phyloP scores from a whole-genome alignment of 2,329 filamentous ascomycete genomes.

The Hirsutella minnesotensis region DNA sequence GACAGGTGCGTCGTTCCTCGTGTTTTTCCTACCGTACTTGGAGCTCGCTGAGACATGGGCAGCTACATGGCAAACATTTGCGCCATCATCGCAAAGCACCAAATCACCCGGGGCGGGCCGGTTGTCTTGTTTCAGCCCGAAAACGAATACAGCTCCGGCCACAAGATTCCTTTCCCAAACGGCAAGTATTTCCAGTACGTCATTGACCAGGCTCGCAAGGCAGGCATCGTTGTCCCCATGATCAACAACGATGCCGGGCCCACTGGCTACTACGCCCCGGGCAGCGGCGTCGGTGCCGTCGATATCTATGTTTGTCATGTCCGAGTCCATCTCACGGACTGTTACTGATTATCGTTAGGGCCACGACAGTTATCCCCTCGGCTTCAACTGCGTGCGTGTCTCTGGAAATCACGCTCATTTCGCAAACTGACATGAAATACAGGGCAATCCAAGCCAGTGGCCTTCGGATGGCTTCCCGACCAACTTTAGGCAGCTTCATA shows the following conservation, averaged over 20 bases:
- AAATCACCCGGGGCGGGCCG: slow-evolving; percentile 74
- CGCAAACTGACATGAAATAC: not conserved
- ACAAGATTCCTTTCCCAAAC: slow-evolving; percentile 47
- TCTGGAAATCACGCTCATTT: not conserved
- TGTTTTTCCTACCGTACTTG: not conserved
- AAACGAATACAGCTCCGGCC: slow-evolving; percentile 59
- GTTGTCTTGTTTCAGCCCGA: slow-evolving; percentile 72
- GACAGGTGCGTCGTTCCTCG: slow-evolving; percentile 36
- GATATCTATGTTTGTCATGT: slow-evolving; percentile 44
- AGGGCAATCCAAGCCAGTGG: slow-evolving; percentile 39
- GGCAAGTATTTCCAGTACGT: slow-evolving; percentile 59
- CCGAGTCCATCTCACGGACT: not conserved
- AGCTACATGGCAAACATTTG: slow-evolving; percentile 52
- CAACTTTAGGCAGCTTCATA: slow-evolving; percentile 27
- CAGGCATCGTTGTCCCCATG: slow-evolving; percentile 61
- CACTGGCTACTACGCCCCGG: slow-evolving; percentile 51
- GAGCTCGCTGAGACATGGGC: not conserved
- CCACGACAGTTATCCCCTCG: slow-evolving; percentile 28
- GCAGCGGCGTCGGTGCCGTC: slow-evolving; percentile 37
- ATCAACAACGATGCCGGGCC: slow-evolving; percentile 63
- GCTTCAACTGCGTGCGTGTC: slow-evolving; percentile 27
- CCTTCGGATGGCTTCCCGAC: slow-evolving; percentile 41
- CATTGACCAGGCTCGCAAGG: slow-evolving; percentile 52
- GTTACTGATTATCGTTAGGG: slow-evolving; percentile 5
- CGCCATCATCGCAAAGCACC: slow-evolving; percentile 56